Evolutionary conservation across 208 protist genomes (phyloP), one percentile per base, ranked within the genome.

Genomic region (Phytomonas francai): DNA sequence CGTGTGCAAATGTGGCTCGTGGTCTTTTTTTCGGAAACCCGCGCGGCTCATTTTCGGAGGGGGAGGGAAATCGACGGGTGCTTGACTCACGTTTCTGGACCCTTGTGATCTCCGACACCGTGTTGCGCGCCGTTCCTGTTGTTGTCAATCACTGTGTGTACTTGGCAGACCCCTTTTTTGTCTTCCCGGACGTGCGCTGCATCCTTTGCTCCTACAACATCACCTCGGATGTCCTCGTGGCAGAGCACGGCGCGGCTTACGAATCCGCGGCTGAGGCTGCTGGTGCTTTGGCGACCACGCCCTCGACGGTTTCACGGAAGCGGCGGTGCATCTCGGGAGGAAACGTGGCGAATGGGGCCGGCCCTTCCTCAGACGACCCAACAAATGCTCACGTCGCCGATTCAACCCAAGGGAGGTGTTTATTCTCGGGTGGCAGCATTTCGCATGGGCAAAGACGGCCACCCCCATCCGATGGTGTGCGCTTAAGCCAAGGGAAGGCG

Each of bases 121-220:
- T 77, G 39, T 75, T 85, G 30, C 77, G 67, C 36, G 66, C 78
- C 31, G 67, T 74, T 12, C 71, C 74, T 2, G 32, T 88, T 22
- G 7, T 54, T 29, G 68, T 81, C 8, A 76, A 77, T 19, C 67
- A 81, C 36, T 72, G 77, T 59, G n/a, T 93, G 11, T 93, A 88
- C 71, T 34, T 90, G 8, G 72, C 74, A 3, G n/a, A 66, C 0
- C 84, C 84, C 0, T 90, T 87, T 65, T 80, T 79, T 42, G 72
- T 78, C 31, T 84, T 78, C 54, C 67, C 79, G 30, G 28, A 63
- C 14, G 6, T 66, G 32, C 63, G 54, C 8, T 19, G 67, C 1
- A 79, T 93, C 27, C 67, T 93, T 28, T 63, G 82, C 30, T 83
- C 75, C 27, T 80, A 90, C 63, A 82, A 76, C 62, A 73, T 93